These are phyloP conservation scores for Boletellus emodensis DNA, from an alignment of 768 basidiomycete genomes.

Conservation along the genomic window DNA sequence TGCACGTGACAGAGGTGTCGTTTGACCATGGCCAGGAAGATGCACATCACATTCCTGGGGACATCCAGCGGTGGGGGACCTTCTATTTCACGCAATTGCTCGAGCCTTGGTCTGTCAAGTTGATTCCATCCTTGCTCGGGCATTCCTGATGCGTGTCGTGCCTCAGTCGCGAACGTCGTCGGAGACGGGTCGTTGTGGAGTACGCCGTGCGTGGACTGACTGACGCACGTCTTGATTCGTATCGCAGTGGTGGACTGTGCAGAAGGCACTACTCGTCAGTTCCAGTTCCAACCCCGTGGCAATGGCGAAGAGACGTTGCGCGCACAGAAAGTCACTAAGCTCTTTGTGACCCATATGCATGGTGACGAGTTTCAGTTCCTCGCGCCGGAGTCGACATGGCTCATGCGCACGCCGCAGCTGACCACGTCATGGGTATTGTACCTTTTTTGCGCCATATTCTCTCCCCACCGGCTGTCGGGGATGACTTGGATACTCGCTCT, in stretches of 20 bases:
- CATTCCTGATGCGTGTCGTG: conserved; percentile 1
- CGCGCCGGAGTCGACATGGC: no score
- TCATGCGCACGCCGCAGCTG: conserved; percentile 38
- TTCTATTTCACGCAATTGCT: conserved; percentile 67
- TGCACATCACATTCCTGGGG: conserved; percentile 69
- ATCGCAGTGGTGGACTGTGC: conserved; percentile 76
- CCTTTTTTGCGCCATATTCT: conserved; percentile 61
- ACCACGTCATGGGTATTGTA: conserved; percentile 73
- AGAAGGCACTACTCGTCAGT: conserved; percentile 74
- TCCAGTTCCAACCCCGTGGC: conserved; percentile 48
- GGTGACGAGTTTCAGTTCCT: conserved; percentile 34
- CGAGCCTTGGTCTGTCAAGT: conserved; percentile 44
- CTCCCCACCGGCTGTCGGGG: conserved; percentile 37
- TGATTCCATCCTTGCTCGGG: not conserved
- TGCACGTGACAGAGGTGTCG: conserved; percentile 14
- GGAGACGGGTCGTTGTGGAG: conserved; percentile 64
- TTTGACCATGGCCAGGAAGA: conserved; percentile 24
- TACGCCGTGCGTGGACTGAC: conserved; percentile 30
- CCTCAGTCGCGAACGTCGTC: conserved; percentile 49
- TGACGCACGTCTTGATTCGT: conserved; percentile 1
- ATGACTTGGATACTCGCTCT: conserved; percentile 5
- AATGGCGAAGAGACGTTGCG: conserved; percentile 33
- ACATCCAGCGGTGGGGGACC: conserved; percentile 79
- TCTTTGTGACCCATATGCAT: conserved; percentile 87
- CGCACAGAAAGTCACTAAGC: conserved; percentile 50